These are phyloP conservation scores for Wickerhamomyces alni DNA, from an alignment of 805 yeast species.

Conservation along the genomic window DNA sequence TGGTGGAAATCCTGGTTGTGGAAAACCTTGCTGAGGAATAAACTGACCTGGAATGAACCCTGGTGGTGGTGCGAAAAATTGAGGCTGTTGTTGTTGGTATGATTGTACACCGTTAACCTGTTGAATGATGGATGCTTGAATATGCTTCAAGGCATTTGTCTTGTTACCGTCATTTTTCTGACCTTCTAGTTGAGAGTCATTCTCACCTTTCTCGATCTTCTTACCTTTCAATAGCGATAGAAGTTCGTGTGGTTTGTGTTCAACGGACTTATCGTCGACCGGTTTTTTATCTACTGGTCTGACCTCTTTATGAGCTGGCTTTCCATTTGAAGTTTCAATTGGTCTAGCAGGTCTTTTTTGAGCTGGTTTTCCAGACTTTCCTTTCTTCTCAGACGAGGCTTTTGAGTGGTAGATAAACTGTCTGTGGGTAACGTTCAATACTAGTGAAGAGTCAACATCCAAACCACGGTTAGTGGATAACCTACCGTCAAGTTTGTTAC, in stretches of 20 bases:
- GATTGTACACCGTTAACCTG: conserved; percentile 19
- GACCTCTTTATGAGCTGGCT: conserved; percentile 4
- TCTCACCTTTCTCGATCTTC: conserved; percentile 11
- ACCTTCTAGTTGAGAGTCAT: too few species aligned
- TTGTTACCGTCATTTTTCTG: conserved; percentile 16
- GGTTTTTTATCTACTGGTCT: neutral
- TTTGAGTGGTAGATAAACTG: conserved; percentile 75
- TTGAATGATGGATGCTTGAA: conserved; percentile 24
- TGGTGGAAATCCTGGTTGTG: neutral
- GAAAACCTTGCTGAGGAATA: neutral
- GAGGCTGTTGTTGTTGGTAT: conserved; percentile 5
- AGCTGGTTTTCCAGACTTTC: conserved; percentile 18
- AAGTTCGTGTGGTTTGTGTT: conserved; percentile 29
- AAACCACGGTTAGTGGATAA: conserved; percentile 76
- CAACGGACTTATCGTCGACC: neutral
- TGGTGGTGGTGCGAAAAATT: neutral
- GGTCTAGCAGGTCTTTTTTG: conserved; percentile 6
- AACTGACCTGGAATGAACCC: conserved; percentile 1
- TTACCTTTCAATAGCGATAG: conserved; percentile 35
- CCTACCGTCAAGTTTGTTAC: conserved; percentile 75
- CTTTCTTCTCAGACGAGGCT: conserved; percentile 38
- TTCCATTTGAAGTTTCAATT: conserved; percentile 1
- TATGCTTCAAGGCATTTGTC: conserved; percentile 8
- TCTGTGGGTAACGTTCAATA: conserved; percentile 67
- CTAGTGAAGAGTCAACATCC: conserved; percentile 72